phyloP scores from a whole-genome alignment of 2,329 filamentous ascomycete species.

The Cladosporium halotolerans region DNA sequence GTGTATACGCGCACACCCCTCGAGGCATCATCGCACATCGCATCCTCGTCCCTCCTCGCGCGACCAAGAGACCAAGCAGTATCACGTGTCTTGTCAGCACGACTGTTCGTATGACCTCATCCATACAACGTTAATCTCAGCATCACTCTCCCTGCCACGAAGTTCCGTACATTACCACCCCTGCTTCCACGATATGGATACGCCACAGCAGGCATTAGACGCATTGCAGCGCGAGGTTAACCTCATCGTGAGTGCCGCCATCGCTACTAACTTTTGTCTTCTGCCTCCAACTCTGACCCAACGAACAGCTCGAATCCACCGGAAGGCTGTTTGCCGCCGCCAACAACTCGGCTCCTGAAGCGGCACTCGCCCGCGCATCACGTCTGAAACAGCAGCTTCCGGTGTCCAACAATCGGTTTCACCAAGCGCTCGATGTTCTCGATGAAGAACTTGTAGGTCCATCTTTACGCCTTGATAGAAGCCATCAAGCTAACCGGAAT shows the following conservation, averaged over 20 bases:
- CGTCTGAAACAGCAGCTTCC: slow-evolving; percentile 35
- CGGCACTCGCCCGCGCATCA: slow-evolving; percentile 26
- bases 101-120: neutral
- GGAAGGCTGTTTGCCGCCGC: slow-evolving; percentile 41
- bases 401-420: slow-evolving; percentile 37
- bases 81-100: too few relatives aligned
- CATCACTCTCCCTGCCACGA: neutral
- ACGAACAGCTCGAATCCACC: slow-evolving; percentile 35
- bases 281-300: neutral
- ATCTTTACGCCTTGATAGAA: neutral
- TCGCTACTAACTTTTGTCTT: too few relatives aligned
- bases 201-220: slow-evolving; percentile 31
- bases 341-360: slow-evolving; percentile 22
- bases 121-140: neutral
- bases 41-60: too few relatives aligned
- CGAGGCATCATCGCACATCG: too few relatives aligned
- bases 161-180: neutral
- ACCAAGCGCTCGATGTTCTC: slow-evolving; percentile 47
- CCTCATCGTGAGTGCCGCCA: slow-evolving; percentile 34
- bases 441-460: slow-evolving; percentile 40
- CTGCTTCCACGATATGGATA: slow-evolving; percentile 13
- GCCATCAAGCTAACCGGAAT: neutral
- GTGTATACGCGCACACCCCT: too few relatives aligned
- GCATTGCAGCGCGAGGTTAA: slow-evolving; percentile 44
- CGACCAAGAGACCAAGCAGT: too few relatives aligned